A percentile compares a stretch with the other conserved stretches of the same genome.
Conservation (phyloP, 2,329 filamentous ascomycete species). For the Zasmidium cellare region DNA sequence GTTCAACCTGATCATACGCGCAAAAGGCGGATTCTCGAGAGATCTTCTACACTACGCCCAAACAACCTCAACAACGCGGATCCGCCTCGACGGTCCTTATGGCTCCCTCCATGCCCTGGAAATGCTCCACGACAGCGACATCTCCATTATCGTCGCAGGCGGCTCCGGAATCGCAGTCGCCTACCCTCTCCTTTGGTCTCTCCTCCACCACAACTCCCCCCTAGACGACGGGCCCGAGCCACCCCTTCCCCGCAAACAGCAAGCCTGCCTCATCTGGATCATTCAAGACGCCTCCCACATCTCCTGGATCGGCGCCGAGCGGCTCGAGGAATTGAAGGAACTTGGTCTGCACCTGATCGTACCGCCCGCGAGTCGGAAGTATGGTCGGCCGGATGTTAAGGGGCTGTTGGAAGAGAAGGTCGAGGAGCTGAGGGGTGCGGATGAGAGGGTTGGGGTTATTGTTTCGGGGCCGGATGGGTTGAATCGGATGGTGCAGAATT, state of each 20-base stretch:
- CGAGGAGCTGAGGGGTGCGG: constrained; percentile 26
- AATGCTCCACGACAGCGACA: constrained; percentile 51
- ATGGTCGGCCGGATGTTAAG: constrained; percentile 55
- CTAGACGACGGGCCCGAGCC: background rate
- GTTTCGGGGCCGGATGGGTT: constrained; percentile 64
- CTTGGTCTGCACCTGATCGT: constrained; percentile 55
- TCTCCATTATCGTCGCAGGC: constrained; percentile 60
- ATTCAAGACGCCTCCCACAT: constrained; percentile 55
- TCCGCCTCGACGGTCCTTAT: constrained; percentile 66
- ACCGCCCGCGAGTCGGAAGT: constrained; percentile 55
- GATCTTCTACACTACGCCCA: constrained; percentile 56
- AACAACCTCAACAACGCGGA: constrained; percentile 42
- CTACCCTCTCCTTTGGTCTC: constrained; percentile 60
- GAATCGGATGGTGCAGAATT: constrained; percentile 61
- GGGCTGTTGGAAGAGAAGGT: constrained; percentile 45
- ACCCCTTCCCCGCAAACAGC: background rate
- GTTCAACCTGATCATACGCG: constrained; percentile 61
- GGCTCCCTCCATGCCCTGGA: constrained; percentile 58
- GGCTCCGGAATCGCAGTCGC: constrained; percentile 66
- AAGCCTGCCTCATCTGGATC: constrained; percentile 57
- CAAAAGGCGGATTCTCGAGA: constrained; percentile 60
- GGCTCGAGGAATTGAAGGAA: constrained; percentile 50
- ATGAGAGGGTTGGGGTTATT: constrained; percentile 51
- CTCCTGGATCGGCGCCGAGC: constrained; percentile 54
- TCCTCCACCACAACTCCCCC: constrained; percentile 19